phyloP scores from a whole-genome alignment of 768 basidiomycete genomes.

The Pulveroboletus sp. region DNA sequence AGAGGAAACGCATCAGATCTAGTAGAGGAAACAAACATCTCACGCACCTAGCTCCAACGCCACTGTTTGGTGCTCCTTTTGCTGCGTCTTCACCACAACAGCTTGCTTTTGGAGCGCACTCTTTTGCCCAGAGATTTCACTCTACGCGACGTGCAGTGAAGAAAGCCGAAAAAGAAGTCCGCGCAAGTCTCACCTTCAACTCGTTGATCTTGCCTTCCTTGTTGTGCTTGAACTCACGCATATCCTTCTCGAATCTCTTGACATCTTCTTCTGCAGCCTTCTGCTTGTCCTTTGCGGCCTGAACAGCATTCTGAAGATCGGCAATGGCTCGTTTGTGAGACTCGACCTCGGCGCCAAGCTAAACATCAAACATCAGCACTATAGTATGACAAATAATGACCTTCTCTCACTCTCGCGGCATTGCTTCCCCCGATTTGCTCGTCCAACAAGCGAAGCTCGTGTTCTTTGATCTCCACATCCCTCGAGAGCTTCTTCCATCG shows the following conservation, averaged over 20 bases:
- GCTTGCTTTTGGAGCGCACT: constrained; percentile 75
- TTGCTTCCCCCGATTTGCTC: constrained; percentile 87
- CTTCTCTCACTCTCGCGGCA: constrained; percentile 67
- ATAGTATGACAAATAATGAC: neutral
- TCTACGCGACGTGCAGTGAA: constrained; percentile 30
- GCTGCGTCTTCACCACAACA: constrained; percentile 75
- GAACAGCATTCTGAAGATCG: constrained; percentile 53
- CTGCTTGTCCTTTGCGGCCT: constrained; percentile 71
- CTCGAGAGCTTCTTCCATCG: constrained; percentile 55
- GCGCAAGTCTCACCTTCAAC: constrained; percentile 59
- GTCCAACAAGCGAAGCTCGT: constrained; percentile 76
- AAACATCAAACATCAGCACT: neutral
- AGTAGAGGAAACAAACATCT: neutral
- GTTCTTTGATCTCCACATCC: constrained; percentile 85
- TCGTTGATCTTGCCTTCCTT: constrained; percentile 96
- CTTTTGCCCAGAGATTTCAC: constrained; percentile 77
- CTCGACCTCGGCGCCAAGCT: constrained; percentile 83
- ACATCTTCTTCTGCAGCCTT: constrained; percentile 69
- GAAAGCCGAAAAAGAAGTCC: neutral
- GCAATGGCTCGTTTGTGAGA: constrained; percentile 58
- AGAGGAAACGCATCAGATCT: neutral
- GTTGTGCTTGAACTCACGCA: constrained; percentile 98
- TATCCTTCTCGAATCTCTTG: constrained; percentile 89
- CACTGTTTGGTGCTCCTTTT: constrained; percentile 87
- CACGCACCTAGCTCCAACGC: constrained; percentile 79